Evolutionary conservation across 805 yeast genomes (phyloP).

Genomic region (Ogataea methylovora): DNA sequence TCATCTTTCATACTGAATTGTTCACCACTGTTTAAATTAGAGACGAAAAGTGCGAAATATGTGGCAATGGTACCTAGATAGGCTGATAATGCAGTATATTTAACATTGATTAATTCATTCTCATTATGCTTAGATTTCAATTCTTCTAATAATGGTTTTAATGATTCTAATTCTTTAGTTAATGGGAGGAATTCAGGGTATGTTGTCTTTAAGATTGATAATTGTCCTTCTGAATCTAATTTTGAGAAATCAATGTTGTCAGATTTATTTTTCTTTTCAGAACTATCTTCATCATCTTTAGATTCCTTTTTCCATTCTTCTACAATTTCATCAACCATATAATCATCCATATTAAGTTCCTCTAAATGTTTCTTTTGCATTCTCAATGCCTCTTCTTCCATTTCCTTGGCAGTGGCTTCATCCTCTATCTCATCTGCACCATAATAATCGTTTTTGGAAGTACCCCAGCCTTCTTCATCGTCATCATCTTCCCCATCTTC

Average conservation of each 20-base stretch:
- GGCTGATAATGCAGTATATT: slow-evolving; percentile 64
- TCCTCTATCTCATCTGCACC: slow-evolving; percentile 65
- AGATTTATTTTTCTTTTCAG: slow-evolving; percentile 16
- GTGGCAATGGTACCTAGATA: slow-evolving; percentile 74
- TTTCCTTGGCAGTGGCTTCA: slow-evolving; percentile 66
- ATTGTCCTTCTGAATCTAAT: slow-evolving; percentile 47
- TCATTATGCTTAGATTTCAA: slow-evolving; percentile 21
- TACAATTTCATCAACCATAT: slow-evolving; percentile 66
- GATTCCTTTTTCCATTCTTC: slow-evolving; percentile 66
- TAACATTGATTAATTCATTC: slow-evolving; percentile 36
- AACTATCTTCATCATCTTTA: slow-evolving; percentile 30
- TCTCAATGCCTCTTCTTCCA: slow-evolving; percentile 83
- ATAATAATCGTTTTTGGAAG: slow-evolving; percentile 46
- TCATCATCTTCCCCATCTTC: slow-evolving; percentile 22
- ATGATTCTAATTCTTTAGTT: slow-evolving; percentile 45
- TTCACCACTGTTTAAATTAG: slow-evolving; percentile 46
- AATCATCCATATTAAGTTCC: slow-evolving; percentile 70
- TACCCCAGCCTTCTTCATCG: slow-evolving; percentile 26
- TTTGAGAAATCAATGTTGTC: slow-evolving; percentile 36
- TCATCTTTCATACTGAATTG: slow-evolving; percentile 65
- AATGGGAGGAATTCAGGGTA: slow-evolving; percentile 85
- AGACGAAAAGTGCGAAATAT: slow-evolving; percentile 69
- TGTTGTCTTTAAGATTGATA: slow-evolving; percentile 45
- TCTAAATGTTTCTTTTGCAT: slow-evolving; percentile 75
- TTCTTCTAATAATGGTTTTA: slow-evolving; percentile 35